Base-by-base conservation (phyloP, 1,284 basidiomycete genomes). In the Trichosporon faecale region DNA sequence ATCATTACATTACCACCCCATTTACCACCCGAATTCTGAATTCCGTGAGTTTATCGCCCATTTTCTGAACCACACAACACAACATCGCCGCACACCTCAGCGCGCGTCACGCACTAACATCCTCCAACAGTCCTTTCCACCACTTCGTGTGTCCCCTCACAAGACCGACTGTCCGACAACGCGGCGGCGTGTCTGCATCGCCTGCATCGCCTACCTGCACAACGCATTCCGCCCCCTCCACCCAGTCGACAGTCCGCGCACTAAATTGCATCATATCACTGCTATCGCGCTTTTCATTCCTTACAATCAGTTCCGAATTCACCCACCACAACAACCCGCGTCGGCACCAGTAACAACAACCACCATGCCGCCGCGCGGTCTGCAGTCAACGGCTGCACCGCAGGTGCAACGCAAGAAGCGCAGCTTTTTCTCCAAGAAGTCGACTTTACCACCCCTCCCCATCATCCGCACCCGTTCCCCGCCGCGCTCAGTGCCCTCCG, bases 351-450 rank as follows among this genome's bases (percentile, higher is more conserved):
- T 18, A 27, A 35, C 49, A 12, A 12, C 23, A n/a, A 11, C 46
- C 66, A 55, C 2, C 69, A 33, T 18, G 35, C 68, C 68, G 66
- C 66, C 70, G 35, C 66, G 65, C 37, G 55, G 64, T 31, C n/a
- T 46, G 40, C 35, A 46, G 46, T 27, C 69, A 11, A 57, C 65
- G 29, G 35, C 52, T 35, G 27, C 35, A n/a, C 46, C 49, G 46
- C 52, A 60, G 63, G 65, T 65, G 49, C 63, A 63, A 14, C 49
- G 64, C 21, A 71, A 69, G 66, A 67, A 68, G 52, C 72, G 72
- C 14, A 60, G 35, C 25, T 73, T 73, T 66, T 73, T 71, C 70
- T 69, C 72, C 29, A 33, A 23, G 29, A 61, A 57, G 29, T 46
- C 64, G 9, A 67, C 66, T n/a, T 57, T 71, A 6, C 67, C 70